phyloP scores from a whole-genome alignment of 2,329 filamentous ascomycete species.

The Ophiostoma pallidulum region DNA sequence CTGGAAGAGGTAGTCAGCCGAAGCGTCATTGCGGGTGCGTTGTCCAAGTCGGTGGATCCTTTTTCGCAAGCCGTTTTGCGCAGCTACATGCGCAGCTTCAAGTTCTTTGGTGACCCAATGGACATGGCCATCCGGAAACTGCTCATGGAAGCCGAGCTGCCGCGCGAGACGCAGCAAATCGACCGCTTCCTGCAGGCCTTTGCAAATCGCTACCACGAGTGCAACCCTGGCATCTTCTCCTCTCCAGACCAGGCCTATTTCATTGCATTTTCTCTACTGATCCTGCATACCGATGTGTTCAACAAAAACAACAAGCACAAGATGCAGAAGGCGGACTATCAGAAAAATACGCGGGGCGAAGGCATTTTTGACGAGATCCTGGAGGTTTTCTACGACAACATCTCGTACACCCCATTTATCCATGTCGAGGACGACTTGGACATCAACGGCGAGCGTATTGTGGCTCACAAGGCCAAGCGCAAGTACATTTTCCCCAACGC shows the following conservation, averaged over 20 bases:
- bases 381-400: conserved; percentile 97
- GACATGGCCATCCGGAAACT: conserved; percentile 96
- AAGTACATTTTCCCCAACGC: conserved; percentile 58
- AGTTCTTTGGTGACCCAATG: conserved; percentile 93
- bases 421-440: conserved; percentile 90
- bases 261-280: conserved; percentile 91
- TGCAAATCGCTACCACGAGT: conserved; percentile 94
- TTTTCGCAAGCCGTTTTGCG: conserved; percentile 78
- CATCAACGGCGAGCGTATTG: conserved; percentile 63
- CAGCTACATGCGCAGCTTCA: conserved; percentile 91
- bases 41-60: conserved; percentile 77
- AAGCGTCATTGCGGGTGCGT: conserved; percentile 71
- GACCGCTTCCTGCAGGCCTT: conserved; percentile 90
- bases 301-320: conserved; percentile 99
- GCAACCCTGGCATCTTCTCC: conserved; percentile 91
- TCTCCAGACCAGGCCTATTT: conserved; percentile 95
- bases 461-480: conserved; percentile 62
- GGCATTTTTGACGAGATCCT: conserved; percentile 89
- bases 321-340: conserved; percentile 92
- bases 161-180: conserved; percentile 96
- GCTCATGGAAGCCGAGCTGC: conserved; percentile 90
- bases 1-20: conserved; percentile 72
- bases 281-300: conserved; percentile 97
- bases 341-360: conserved; percentile 88
- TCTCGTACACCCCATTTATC: conserved; percentile 96